Evolutionary conservation across 371 early-diverging fungal genomes (phyloP), one percentile per base, ranked within the genome.

Genomic region (Mucor plumbeus): DNA sequence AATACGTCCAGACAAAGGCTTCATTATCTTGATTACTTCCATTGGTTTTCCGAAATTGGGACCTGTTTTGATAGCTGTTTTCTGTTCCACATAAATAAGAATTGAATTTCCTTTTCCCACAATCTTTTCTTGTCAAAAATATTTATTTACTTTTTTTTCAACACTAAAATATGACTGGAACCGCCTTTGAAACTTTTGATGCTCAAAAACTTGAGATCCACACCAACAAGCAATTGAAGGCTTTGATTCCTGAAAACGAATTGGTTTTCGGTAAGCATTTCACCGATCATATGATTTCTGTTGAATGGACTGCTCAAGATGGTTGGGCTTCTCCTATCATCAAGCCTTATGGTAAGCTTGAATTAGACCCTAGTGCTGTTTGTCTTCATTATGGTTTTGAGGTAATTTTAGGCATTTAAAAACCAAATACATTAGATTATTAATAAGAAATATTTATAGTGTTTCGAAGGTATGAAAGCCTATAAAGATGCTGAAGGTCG

Each of bases 391-490:
- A 97, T 76, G 88, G 88, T 3, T 84, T 94, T 43, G 92, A 91
- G 72, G 78, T 81, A 66, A 43, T 8, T 33, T 17, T 0, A 11
- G 13, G 8, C 21, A 33, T 15, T 8, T 7, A 40, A 19, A 10
- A 21, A 21, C 10, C 10, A 21, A 21, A 9, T 2, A 4, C 11
- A 11, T 40, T 10, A 21, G 26, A 40, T 5, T 39, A 26, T 59
- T 59, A 39, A 59, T 59, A 11, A 3, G 26, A 10, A 21, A 40
- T 39, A 0, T 21, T 3, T 48, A 17, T 64, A 84, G 87, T 94
- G 95, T 68, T 97, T 97, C 64, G 97, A 97, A 83, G 97, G 96
- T 31, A 85, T 94, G 86, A 95, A 95, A 78, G 96, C 95, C 34
- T 96, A 88, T 75, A 93, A 92, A 72, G 95, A 94, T 71, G 82